A percentile compares a stretch with the other conserved stretches of the same genome.
phyloP scores from a whole-genome alignment of 495 filamentous ascomycete species.

The Echria macrotheca region DNA sequence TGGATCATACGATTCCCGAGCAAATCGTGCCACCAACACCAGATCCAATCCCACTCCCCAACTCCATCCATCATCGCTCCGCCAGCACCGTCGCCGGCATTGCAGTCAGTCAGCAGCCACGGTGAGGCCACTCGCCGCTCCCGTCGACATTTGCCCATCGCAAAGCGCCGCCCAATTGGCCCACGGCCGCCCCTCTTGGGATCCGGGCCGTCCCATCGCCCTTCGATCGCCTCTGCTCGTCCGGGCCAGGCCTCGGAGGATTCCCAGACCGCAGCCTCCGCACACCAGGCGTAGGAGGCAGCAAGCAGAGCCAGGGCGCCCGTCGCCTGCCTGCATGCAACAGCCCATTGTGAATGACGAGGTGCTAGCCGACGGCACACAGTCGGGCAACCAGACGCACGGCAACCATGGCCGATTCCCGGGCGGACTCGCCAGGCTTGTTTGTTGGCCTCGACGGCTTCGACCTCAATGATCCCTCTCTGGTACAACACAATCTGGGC shows the following conservation, averaged over 20 bases:
- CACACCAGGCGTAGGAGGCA: no score
- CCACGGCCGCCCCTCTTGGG: neutral
- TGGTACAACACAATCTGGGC: conserved; percentile 13
- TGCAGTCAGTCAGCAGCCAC: conserved; percentile 7
- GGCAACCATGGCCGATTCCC: conserved; percentile 24
- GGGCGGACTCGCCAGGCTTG: conserved; percentile 22
- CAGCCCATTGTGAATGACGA: conserved; percentile 16
- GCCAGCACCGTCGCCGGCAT: conserved; percentile 1
- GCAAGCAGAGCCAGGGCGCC: neutral
- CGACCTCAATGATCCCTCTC: conserved; percentile 11
- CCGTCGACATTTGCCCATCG: no score
- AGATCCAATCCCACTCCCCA: conserved; percentile 14
- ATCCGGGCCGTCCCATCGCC: neutral
- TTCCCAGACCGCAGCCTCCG: conserved; percentile 9
- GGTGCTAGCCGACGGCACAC: neutral
- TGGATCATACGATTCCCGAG: conserved; percentile 28
- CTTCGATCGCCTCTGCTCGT: neutral
- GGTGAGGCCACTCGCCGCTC: neutral
- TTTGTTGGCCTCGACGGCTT: conserved; percentile 23
- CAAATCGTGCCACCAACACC: conserved; percentile 26
- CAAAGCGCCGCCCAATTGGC: conserved; percentile 10
- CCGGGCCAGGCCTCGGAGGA: neutral
- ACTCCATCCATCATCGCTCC: conserved; percentile 9
- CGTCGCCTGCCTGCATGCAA: conserved; percentile 23
- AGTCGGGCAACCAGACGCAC: conserved; percentile 1